These are phyloP conservation scores for Harrya chromipes DNA, from an alignment of 768 basidiomycete species.

Conservation along the genomic window DNA sequence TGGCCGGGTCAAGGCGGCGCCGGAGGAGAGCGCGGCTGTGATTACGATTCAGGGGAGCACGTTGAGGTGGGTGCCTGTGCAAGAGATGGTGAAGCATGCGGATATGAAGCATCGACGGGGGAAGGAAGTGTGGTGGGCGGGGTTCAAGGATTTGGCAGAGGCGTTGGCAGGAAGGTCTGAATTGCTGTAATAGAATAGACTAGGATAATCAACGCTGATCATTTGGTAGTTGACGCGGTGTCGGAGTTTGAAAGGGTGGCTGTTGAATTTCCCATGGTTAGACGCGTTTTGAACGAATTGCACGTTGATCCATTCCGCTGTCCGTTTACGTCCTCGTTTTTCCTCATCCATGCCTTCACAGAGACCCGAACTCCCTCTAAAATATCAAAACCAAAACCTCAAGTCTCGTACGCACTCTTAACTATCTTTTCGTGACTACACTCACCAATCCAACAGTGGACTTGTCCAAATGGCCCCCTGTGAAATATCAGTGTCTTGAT, in stretches of 20 bases:
- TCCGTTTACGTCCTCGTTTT: neutral
- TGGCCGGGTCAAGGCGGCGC: slow-evolving; percentile 51
- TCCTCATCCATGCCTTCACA: slow-evolving; percentile 30
- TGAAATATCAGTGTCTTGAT: slow-evolving; percentile 90
- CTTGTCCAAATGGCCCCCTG: slow-evolving; percentile 53
- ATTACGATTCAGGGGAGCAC: slow-evolving; percentile 87
- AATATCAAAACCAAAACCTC: slow-evolving; percentile 50
- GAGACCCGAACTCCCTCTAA: slow-evolving; percentile 52
- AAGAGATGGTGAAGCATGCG: slow-evolving; percentile 79
- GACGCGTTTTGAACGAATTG: slow-evolving; percentile 35
- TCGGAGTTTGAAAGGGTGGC: slow-evolving; percentile 32
- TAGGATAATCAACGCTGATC: too few species aligned
- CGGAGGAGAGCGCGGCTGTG: slow-evolving; percentile 72
- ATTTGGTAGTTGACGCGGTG: slow-evolving; percentile 9
- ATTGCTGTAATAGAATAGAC: slow-evolving; percentile 39
- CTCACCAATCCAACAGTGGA: slow-evolving; percentile 30
- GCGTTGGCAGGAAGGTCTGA: slow-evolving; percentile 64
- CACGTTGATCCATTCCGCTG: slow-evolving; percentile 14
- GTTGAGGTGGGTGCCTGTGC: slow-evolving; percentile 79
- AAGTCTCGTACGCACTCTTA: slow-evolving; percentile 37
- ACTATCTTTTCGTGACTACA: accelerated
- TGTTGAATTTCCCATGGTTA: slow-evolving; percentile 30
- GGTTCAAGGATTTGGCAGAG: slow-evolving; percentile 67
- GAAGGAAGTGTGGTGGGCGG: slow-evolving; percentile 75
- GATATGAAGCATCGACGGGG: slow-evolving; percentile 91